Base-by-base conservation (phyloP, 345 rosid species). In the Arabidopsis suecica region DNA sequence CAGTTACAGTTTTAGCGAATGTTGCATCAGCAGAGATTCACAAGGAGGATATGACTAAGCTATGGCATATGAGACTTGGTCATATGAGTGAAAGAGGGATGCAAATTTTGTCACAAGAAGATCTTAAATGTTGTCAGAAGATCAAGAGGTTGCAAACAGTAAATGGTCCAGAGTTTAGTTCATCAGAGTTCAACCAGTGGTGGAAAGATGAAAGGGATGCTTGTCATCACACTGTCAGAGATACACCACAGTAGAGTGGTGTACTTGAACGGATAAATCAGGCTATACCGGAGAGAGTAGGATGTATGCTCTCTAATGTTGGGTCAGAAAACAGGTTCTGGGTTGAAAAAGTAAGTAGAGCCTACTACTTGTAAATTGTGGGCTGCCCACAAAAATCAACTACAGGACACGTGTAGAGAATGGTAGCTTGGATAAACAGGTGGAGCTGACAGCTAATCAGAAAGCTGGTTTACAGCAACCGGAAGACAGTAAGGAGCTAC, bases 71-170 rank as follows among this genome's bases (percentile, higher is more conserved):
- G 38, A 36, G n/a, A 22, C 58, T 48, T 34, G 6, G 45, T 65
- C 70, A 33, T 48, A 48, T 65, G 2, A 5, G 73, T 69, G 44
- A 54, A 69, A 55, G 51, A 38, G 51, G 16, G 0, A 40, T 55
- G 51, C n/a, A 41, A 11, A 41, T 41, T 11, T 4, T 41, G 5
- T 38, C 28, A 1, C 38, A 38, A 10, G 32, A 11, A 37, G 48
- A 20, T 37, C 65, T 18, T 22, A 2, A 10, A 1, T 11, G 32
- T 38, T 32, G 65, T 16, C 48, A 60, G 38, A 7, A 55, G 36
- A 18, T 55, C 37, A 55, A 55, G 37, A n/a, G n/a, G n/a, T n/a
- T n/a, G n/a, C n/a, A n/a, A n/a, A n/a, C n/a, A n/a, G n/a, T n/a
- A n/a, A 48, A 49, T 18, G 18, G 58, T 20, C 20, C 33, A 3